Base-by-base conservation (phyloP, 345 rosid species). In the Brassica incana region DNA sequence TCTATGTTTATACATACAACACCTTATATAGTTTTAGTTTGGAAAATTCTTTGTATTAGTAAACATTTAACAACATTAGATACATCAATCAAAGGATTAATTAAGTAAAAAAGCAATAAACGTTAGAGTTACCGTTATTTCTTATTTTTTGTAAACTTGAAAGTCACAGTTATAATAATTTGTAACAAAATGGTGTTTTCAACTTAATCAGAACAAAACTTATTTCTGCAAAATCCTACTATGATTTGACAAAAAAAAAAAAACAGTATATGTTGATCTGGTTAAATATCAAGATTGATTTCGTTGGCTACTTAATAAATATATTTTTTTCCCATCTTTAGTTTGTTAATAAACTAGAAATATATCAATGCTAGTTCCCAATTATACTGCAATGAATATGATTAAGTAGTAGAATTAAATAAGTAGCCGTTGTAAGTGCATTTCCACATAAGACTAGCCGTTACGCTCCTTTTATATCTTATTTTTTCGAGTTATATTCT, bases 401-500 rank as follows among this genome's bases (percentile, higher is more conserved):
- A 5, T 33, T 12, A 48, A n/a, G 58, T 6, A 52, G 20, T 5
- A n/a, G 2, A 52, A 52, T 52, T 52, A 52, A 52, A n/a, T 18
- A 52, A 52, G 30, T 58, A 78, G 77, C 82, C 82, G 82, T 79
- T 79, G 78, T 8, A 50, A 79, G 71, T 45, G 65, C 78, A 80
- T 43, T 68, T 32, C 59, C 8, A 67, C 52, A 60, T 2, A 52
- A 54, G 52, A 74, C 78, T 80, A 80, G 83, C 83, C 83, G 83
- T 80, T 79, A 74, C 82, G 36, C 67, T 72, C 74, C 73, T 60
- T 30, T 14, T 38, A 8, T 23, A 0, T 36, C 20, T 1, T 2
- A 0, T 15, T 1, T 25, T 54, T 23, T 30, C 5, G 12, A 2
- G 7, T 25, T 0, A 2, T 25, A 3, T 38, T 1, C 14, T n/a